These are phyloP conservation scores for Leishmania guyanensis DNA, from an alignment of 208 protist species.

Conservation along the genomic window DNA sequence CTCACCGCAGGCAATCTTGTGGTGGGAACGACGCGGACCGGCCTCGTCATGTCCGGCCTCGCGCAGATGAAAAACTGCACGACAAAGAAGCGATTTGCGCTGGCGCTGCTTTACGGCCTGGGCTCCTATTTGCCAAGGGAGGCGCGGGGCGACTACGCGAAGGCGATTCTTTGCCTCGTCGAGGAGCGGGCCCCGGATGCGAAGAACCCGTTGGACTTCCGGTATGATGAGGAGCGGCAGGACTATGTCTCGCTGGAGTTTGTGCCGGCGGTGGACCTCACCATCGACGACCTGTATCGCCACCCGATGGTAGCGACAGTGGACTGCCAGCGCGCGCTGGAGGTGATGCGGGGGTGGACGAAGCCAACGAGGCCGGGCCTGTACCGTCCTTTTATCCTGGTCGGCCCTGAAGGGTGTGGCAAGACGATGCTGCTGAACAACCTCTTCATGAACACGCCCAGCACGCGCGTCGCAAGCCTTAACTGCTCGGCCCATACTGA, in stretches of 20 bases:
- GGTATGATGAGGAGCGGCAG: slow-evolving; percentile 68
- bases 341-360: slow-evolving; percentile 94
- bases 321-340: slow-evolving; percentile 92
- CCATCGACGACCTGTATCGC: slow-evolving; percentile 84
- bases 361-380: slow-evolving; percentile 61
- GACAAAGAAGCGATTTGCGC: slow-evolving; percentile 90
- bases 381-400: slow-evolving; percentile 95
- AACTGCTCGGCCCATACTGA: slow-evolving; percentile 97
- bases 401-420: slow-evolving; percentile 97
- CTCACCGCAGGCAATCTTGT: slow-evolving; percentile 72
- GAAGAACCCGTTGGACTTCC: slow-evolving; percentile 90
- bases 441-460: slow-evolving; percentile 71
- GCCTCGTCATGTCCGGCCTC: slow-evolving; percentile 94
- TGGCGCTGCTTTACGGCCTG: slow-evolving; percentile 94
- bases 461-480: slow-evolving; percentile 88
- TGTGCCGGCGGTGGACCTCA: slow-evolving; percentile 63
- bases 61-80: slow-evolving; percentile 88
- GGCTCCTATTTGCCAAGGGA: slow-evolving; percentile 92
- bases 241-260: slow-evolving; percentile 82
- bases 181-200: slow-evolving; percentile 82
- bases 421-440: slow-evolving; percentile 96
- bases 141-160: slow-evolving; percentile 84
- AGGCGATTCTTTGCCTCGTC: slow-evolving; percentile 88
- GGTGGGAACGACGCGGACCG: slow-evolving; percentile 92
- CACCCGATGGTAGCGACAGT: slow-evolving; percentile 93